Percentiles rank a stretch among this genome's conserved stretches.
Conservation (phyloP, 306 rosid species). For the Prunus salicina region DNA sequence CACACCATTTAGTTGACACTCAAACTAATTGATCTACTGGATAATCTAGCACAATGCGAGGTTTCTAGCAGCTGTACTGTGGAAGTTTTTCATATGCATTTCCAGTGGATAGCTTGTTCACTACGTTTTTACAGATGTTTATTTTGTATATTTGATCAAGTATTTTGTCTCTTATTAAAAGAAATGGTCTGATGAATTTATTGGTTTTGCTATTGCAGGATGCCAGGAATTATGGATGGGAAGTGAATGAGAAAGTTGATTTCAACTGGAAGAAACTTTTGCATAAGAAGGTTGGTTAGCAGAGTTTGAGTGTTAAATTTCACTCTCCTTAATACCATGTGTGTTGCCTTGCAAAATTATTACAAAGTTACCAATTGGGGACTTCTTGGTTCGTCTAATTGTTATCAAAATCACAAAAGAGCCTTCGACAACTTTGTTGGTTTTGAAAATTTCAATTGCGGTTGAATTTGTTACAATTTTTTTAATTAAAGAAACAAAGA, state of each 20-base stretch:
- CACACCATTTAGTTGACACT: background rate
- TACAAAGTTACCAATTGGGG: background rate
- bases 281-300: conserved; percentile 71
- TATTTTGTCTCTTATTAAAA: background rate
- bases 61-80: background rate
- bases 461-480: background rate
- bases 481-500: no score
- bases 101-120: background rate
- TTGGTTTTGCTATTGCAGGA: conserved; percentile 52
- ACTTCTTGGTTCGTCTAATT: background rate
- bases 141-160: background rate
- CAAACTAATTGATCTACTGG: background rate
- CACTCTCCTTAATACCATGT: background rate
- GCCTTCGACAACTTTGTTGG: background rate
- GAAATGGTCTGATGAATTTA: conserved; percentile 5
- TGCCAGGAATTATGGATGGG: conserved; percentile 91
- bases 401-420: background rate
- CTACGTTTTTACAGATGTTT: background rate
- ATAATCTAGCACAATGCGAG: background rate
- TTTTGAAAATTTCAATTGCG: background rate
- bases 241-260: conserved; percentile 74
- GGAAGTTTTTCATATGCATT: background rate
- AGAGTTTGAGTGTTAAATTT: background rate
- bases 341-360: conserved; percentile 1
- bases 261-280: conserved; percentile 93